phyloP scores from a whole-genome alignment of 208 protist species.

The Willaertia magna region DNA sequence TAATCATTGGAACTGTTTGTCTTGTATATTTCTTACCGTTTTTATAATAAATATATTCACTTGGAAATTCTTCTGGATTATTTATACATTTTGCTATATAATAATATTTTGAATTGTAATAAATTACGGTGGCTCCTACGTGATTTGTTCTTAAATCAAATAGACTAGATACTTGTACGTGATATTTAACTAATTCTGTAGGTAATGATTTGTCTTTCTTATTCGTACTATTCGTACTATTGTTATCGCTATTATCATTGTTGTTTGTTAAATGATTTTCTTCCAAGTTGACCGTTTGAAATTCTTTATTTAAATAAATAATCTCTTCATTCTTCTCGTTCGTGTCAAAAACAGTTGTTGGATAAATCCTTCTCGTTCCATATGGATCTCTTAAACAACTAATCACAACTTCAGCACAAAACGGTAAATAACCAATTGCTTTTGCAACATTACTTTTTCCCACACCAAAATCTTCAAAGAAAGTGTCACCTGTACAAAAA shows the following conservation, averaged over 20 bases:
- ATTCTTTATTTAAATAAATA: neutral
- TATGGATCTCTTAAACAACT: neutral
- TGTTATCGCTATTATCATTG: too few species aligned
- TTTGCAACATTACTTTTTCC: neutral
- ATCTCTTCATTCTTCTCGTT: neutral
- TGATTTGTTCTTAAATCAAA: neutral
- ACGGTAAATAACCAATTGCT: neutral
- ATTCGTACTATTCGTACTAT: too few species aligned
- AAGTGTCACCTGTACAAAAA: neutral
- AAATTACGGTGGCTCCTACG: neutral
- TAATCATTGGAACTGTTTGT: neutral
- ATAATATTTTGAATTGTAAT: neutral
- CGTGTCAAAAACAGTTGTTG: neutral
- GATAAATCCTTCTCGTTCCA: neutral
- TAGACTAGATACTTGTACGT: neutral
- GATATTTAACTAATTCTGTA: neutral
- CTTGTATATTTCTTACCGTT: neutral
- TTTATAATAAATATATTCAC: neutral
- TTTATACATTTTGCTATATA: neutral
- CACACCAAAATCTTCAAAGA: neutral
- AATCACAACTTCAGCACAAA: neutral
- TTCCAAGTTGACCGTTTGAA: neutral
- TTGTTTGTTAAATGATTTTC: too few species aligned
- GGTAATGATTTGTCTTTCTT: neutral
- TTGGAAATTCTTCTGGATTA: neutral